Base-by-base conservation (phyloP, 2,329 filamentous ascomycete species). In the Alternaria brassicae region DNA sequence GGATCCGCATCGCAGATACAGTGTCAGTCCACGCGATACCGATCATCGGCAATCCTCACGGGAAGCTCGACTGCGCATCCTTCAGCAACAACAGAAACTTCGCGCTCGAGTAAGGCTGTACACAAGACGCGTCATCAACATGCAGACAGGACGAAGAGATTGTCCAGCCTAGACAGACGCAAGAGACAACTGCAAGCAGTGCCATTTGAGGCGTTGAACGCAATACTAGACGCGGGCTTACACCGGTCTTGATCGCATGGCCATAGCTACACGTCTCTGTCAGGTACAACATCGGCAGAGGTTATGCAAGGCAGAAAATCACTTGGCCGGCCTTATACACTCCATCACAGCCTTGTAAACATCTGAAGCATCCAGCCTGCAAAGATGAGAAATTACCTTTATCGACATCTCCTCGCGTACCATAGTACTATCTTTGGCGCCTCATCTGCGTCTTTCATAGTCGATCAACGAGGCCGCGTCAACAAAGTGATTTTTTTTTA, bases 261-360 rank as follows among this genome's bases (percentile, higher is more conserved):
- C 37, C 49, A 52, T 52, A 37, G 37, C 49, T 52, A 37, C 27
- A 17, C 15, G 15, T 23, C 40, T 37, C 21, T 30, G 42, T 58
- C 50, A 48, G 42, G 41, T 39, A 40, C 8, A 45, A 30, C 40
- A 45, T 52, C n/a, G 48, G 30, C 39, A 41, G 37, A 21, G 37
- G 23, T 32, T 27, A 30, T 23, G 27, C 32, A 40, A 47, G 54
- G 37, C 54, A 42, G 54, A 52, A 13, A 44, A 37, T 6, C 17
- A 32, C 54, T 56, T 56, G 54, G 54, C 47, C 54, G 54, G 54
- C 54, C 54, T 56, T 52, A 52, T 56, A 48, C 48, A 15, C 27
- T 44, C 19, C 21, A 34, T 28, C 30, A 39, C 12, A 37, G 36
- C 15, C 37, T 56, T 23, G 17, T 32, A 12, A 44, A 17, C 30